Percentiles rank a stretch among this genome's conserved stretches.
These are phyloP conservation scores for Ramalina intermedia DNA, from an alignment of 495 filamentous ascomycete genomes.

Conservation along the genomic window DNA sequence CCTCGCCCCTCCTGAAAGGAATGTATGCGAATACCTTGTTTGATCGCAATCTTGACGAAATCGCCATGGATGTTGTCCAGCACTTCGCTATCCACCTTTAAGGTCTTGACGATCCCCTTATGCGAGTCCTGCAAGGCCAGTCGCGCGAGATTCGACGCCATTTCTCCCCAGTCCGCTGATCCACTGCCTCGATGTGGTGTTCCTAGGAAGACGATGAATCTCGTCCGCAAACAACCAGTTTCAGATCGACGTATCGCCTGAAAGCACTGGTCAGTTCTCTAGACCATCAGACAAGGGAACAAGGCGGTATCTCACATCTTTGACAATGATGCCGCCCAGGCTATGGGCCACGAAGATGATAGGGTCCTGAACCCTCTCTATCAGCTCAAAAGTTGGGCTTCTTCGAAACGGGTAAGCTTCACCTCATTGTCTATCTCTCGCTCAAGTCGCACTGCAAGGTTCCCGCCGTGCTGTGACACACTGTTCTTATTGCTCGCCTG, in stretches of 20 bases:
- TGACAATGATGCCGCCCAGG: constrained; percentile 31
- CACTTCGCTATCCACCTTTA: constrained; percentile 24
- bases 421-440: constrained; percentile 7
- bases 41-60: constrained; percentile 17
- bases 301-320: constrained; percentile 21
- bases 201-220: constrained; percentile 26
- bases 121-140: constrained; percentile 18
- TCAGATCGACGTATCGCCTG: constrained; percentile 21
- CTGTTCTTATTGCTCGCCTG: constrained; percentile 27
- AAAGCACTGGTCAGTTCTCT: not conserved
- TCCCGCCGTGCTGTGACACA: constrained; percentile 20
- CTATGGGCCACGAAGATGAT: constrained; percentile 35
- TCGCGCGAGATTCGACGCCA: constrained; percentile 16
- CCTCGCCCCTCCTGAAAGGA: constrained; percentile 28
- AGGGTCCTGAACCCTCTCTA: not conserved
- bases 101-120: constrained; percentile 17
- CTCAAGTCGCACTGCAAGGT: constrained; percentile 6
- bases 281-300: not conserved
- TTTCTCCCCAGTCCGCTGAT: constrained; percentile 19
- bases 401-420: constrained; percentile 15
- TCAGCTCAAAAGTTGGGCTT: constrained; percentile 5
- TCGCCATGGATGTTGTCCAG: constrained; percentile 24
- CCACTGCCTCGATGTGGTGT: constrained; percentile 28
- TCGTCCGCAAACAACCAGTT: constrained; percentile 16
- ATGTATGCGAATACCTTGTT: constrained; percentile 22